phyloP scores from a whole-genome alignment of 345 rosid species.

The rapeseed (Brassica napus) region Da-Ae NC_063435.1:14187001-14187500 shows the following conservation, averaged over 20 bases:
- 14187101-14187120: constrained; percentile 90
- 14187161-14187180: constrained; percentile 99
- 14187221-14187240: constrained; percentile 96
- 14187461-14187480: constrained; percentile 92
- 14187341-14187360: constrained; percentile 12
- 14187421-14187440: constrained; percentile 71
- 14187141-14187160: constrained; percentile 97
- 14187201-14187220: constrained; percentile 93
- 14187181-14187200: constrained; percentile 97
- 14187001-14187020: constrained; percentile 22
- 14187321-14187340: constrained; percentile 2
- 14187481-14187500: constrained; percentile 93
- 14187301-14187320: neutral
- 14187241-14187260: constrained; percentile 90
- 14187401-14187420: constrained; percentile 83
- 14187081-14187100: constrained; percentile 93
- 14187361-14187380: constrained; percentile 11
- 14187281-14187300: constrained; percentile 60
- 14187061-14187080: constrained; percentile 98
- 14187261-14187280: constrained; percentile 96
- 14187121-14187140: constrained; percentile 98
- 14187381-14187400: constrained; percentile 86
- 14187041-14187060: constrained; percentile 62
- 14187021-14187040: constrained; percentile 22
- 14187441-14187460: constrained; percentile 86